Conservation (phyloP, 139 green algal species). For the Chlamydomonas applanata region DNA sequence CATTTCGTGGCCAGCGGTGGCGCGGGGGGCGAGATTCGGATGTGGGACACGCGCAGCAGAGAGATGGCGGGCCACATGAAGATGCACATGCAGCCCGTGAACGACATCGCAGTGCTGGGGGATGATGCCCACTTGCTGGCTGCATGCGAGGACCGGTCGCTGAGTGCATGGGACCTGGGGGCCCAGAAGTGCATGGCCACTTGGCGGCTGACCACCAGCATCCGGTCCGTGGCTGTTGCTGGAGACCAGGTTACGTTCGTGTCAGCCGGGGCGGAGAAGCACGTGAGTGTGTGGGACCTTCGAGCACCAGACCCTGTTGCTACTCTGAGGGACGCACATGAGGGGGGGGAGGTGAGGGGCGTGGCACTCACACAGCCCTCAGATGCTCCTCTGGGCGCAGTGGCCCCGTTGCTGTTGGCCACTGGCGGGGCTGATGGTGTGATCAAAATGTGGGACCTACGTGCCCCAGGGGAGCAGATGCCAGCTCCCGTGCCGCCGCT, state of each 20-base stretch:
- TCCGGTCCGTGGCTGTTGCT: slow-evolving; percentile 25
- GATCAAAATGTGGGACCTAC: slow-evolving; percentile 38
- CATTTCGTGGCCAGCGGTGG: slow-evolving; percentile 33
- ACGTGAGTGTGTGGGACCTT: slow-evolving; percentile 21
- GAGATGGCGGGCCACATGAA: slow-evolving; percentile 44
- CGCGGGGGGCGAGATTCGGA: slow-evolving; percentile 25
- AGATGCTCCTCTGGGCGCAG: no score
- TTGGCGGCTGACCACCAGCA: slow-evolving; percentile 11
- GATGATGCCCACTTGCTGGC: slow-evolving; percentile 25
- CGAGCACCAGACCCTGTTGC: slow-evolving; percentile 10
- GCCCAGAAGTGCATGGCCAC: slow-evolving; percentile 5
- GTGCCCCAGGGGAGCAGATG: neutral
- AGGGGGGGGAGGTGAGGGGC: neutral
- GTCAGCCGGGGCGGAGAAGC: neutral
- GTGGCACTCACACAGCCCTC: neutral
- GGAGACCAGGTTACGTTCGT: slow-evolving; percentile 25
- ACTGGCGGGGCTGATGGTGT: slow-evolving; percentile 16
- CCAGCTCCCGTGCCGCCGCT: neutral
- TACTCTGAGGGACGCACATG: slow-evolving; percentile 21
- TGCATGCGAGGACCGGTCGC: slow-evolving; percentile 21
- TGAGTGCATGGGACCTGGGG: slow-evolving; percentile 29
- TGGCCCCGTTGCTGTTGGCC: neutral
- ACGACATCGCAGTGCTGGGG: slow-evolving; percentile 21
- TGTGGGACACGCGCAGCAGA: slow-evolving; percentile 30
- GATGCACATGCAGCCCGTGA: slow-evolving; percentile 17